These are phyloP conservation scores for Fagus sylvatica DNA, from an alignment of 306 rosid genomes.

Conservation along the genomic window DNA sequence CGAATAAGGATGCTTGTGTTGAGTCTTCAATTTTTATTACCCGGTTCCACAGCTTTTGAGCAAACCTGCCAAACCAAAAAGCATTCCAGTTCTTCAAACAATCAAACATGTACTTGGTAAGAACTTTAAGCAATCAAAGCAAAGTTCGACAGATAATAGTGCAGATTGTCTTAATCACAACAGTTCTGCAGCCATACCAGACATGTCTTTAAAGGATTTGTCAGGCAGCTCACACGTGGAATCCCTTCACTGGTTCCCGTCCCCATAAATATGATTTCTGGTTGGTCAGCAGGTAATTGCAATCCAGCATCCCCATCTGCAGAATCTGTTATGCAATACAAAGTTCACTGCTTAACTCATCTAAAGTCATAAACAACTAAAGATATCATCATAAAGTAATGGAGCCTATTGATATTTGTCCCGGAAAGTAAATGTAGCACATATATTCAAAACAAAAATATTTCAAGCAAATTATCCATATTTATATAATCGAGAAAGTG, in stretches of 20 bases:
- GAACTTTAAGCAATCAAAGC: constrained; percentile 15
- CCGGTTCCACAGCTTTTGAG: constrained; percentile 68
- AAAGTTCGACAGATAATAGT: constrained; percentile 5
- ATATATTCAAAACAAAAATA: not conserved
- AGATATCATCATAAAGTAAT: not conserved
- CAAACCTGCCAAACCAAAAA: constrained; percentile 55
- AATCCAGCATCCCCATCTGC: constrained; percentile 31
- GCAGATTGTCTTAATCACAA: constrained; percentile 4
- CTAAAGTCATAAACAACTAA: constrained; percentile 10
- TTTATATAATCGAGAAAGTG: not conserved
- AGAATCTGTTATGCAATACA: constrained; percentile 37
- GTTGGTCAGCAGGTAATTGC: constrained; percentile 31
- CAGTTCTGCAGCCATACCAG: constrained; percentile 41
- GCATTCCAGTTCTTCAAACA: constrained; percentile 11
- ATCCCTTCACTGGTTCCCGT: constrained; percentile 97
- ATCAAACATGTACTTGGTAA: not conserved
- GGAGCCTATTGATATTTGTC: constrained; percentile 2
- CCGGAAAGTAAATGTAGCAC: not conserved
- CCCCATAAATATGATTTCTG: constrained; percentile 77
- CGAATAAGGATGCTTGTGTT: constrained; percentile 91
- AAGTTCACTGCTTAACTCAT: constrained; percentile 29
- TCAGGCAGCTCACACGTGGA: constrained; percentile 87
- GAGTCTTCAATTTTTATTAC: constrained; percentile 77
- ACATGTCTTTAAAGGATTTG: constrained; percentile 73
- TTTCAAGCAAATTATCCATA: not conserved